Conservation (phyloP, 495 filamentous ascomycete genomes). For the Xylaria palmicola region DNA sequence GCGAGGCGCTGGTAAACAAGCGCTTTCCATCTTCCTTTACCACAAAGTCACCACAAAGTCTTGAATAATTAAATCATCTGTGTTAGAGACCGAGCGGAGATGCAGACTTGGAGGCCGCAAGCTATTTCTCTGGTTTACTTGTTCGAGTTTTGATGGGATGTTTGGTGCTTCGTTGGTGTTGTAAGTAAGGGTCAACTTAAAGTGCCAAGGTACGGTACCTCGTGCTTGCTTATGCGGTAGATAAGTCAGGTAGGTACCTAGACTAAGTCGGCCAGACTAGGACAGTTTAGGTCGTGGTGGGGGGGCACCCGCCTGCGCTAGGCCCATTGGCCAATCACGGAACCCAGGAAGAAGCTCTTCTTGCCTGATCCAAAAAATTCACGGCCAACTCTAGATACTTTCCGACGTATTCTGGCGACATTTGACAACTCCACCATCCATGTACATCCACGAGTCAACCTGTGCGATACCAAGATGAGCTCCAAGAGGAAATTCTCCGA, state of each 20-base stretch:
- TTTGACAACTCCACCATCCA: not conserved
- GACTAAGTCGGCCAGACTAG: too few species aligned
- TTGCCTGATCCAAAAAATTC: slow-evolving; percentile 4
- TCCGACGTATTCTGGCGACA: not conserved
- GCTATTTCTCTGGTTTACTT: not conserved
- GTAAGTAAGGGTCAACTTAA: too few species aligned
- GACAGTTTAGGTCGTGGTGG: too few species aligned
- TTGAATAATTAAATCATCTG: not conserved
- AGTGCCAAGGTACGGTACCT: too few species aligned
- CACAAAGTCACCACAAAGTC: not conserved
- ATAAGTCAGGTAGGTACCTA: too few species aligned
- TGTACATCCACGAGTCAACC: not conserved
- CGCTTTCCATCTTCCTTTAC: not conserved
- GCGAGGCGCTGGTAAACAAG: not conserved
- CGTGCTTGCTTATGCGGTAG: too few species aligned
- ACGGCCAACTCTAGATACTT: not conserved
- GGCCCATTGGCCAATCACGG: slow-evolving; percentile 25
- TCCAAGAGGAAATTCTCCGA: slow-evolving; percentile 34
- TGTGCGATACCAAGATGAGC: slow-evolving; percentile 23
- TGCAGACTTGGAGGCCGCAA: not conserved
- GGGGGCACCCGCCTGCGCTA: slow-evolving; percentile 18
- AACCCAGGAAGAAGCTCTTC: not conserved
- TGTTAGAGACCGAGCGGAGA: not conserved
- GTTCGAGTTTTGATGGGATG: not conserved
- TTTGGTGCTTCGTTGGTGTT: too few species aligned